Conservation (phyloP, 805 yeast genomes). For the Starmerella floris region DNA sequence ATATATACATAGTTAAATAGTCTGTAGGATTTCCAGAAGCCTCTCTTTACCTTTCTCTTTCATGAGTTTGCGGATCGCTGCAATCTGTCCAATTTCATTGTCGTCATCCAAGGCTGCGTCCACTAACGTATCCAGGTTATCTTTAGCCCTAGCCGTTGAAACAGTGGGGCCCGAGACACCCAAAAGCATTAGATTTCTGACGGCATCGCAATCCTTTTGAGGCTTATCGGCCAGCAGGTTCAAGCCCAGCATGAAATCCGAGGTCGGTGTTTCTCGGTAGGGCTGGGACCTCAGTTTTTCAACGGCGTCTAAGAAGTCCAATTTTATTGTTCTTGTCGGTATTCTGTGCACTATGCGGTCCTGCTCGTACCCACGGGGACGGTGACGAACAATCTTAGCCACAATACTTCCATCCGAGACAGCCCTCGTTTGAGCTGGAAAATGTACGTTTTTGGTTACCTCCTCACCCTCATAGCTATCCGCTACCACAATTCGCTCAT, state of each 20-base stretch:
- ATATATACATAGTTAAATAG: neutral
- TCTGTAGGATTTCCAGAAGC: slow-evolving; percentile 41
- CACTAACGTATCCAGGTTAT: slow-evolving; percentile 22
- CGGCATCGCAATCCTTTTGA: slow-evolving; percentile 24
- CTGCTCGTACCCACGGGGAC: slow-evolving; percentile 22
- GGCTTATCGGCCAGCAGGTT: slow-evolving; percentile 24
- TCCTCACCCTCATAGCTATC: slow-evolving; percentile 9
- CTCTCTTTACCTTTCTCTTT: slow-evolving; percentile 57
- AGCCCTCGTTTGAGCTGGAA: slow-evolving; percentile 5
- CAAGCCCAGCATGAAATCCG: slow-evolving; percentile 30
- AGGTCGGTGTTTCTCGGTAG: slow-evolving; percentile 24
- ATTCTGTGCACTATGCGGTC: slow-evolving; percentile 45
- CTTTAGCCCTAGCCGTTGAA: slow-evolving; percentile 23
- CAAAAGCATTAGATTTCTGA: slow-evolving; percentile 29
- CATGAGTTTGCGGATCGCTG: slow-evolving; percentile 49
- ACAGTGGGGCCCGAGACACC: slow-evolving; percentile 27
- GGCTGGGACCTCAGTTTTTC: slow-evolving; percentile 28
- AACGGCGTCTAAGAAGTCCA: slow-evolving; percentile 53
- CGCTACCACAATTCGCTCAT: neutral
- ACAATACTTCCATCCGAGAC: slow-evolving; percentile 6
- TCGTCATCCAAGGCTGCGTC: slow-evolving; percentile 29
- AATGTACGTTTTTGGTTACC: neutral
- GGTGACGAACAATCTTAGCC: slow-evolving; percentile 1
- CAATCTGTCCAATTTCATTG: slow-evolving; percentile 31
- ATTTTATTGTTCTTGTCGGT: slow-evolving; percentile 52